Evolutionary conservation across 2,329 filamentous ascomycete species (phyloP), one percentile per base, ranked within the genome.

Genomic region (Fusarium mexicanum): DNA sequence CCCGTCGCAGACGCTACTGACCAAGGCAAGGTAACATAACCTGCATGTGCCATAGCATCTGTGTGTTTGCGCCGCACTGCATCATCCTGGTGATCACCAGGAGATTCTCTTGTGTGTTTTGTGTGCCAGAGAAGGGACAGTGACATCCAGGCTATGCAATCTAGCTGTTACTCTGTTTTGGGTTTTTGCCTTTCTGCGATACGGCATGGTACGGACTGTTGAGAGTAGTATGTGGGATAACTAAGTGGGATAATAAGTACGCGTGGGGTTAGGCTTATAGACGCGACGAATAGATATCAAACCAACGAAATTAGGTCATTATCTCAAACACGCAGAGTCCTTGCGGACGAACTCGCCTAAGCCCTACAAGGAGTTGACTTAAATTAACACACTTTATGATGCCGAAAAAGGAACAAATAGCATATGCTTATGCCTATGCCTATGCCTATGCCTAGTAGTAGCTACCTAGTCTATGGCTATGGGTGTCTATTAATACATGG

Each of bases 1-100:
- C 71, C 72, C 69, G 57, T 51, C 43, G 61, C 61, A 63, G 35
- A 67, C 74, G 47, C 66, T 77, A 59, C 61, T 54, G 44, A 55
- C 62, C 64, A 65, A 75, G 41, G 17, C 31, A 24, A 59, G 55
- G 55, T 59, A 59, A 51, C 57, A 59, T 59, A 59, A 51, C 57
- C 46, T 59, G 40, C 72, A 33, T 65, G 48, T 64, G 24, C 61
- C 55, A 60, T 41, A 35, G 38, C 67, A 50, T 65, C 63, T 73
- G 64, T 63, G 64, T 64, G 63, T 71, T 67, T 71, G 68, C 43
- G 61, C 67, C 46, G 26, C 67, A 64, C 67, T 53, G 53, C 66
- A 53, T 68, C 46, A 29, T 58, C 22, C 29, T 70, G 40, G 54
- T 57, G 47, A 51, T 63, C 51, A 62, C 58, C 47, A 60, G 46